Percentiles rank a stretch among this genome's conserved stretches.
phyloP scores from a whole-genome alignment of 1,284 basidiomycete species.

The Cystobasidium pallidum region DNA sequence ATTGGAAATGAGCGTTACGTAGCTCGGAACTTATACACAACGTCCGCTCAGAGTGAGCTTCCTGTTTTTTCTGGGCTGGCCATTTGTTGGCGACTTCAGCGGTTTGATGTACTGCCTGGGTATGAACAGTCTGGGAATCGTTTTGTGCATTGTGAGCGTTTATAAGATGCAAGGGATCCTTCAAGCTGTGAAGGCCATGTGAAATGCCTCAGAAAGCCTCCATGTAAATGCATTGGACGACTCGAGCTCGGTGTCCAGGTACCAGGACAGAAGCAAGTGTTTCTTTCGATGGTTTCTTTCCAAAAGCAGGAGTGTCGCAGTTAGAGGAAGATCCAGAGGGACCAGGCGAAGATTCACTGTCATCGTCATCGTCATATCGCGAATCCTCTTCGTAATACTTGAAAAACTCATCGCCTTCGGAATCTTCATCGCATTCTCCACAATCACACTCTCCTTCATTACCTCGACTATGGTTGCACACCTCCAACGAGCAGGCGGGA shows the following conservation, averaged over 20 bases:
- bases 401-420: constrained; percentile 19
- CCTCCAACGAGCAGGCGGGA: neutral
- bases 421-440: constrained; percentile 16
- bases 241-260: constrained; percentile 21
- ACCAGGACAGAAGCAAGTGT: constrained; percentile 22
- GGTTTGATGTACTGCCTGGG: too few species aligned
- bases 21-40: too few species aligned
- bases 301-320: neutral
- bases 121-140: too few species aligned
- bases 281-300: neutral
- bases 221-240: constrained; percentile 28
- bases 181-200: too few species aligned
- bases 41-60: too few species aligned
- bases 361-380: neutral
- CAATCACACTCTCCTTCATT: constrained; percentile 1
- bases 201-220: constrained; percentile 13
- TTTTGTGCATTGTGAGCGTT: neutral
- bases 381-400: constrained; percentile 13
- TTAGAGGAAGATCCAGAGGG: neutral
- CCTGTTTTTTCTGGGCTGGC: too few species aligned
- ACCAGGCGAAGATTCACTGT: neutral
- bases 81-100: too few species aligned
- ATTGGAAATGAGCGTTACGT: too few species aligned
- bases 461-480: neutral
- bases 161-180: too few species aligned